A percentile compares a stretch with the other conserved stretches of the same genome.
These are phyloP conservation scores for Mortierella sp. DNA, from an alignment of 371 early-diverging fungal species.

Conservation along the genomic window DNA sequence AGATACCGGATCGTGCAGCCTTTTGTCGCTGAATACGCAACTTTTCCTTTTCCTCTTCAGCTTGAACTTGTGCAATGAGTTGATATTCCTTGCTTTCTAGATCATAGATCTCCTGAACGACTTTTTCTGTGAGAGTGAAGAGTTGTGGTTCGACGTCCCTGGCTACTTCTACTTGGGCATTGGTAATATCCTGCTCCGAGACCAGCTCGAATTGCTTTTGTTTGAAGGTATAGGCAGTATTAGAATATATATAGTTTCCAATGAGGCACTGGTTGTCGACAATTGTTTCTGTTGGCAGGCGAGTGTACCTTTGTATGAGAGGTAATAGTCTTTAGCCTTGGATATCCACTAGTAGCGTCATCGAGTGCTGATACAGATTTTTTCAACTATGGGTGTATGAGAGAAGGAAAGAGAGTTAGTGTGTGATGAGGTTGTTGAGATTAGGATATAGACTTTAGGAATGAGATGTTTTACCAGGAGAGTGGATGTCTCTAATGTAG, in stretches of 20 bases:
- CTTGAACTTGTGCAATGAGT: conserved; percentile 15
- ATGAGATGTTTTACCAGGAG: conserved; percentile 20
- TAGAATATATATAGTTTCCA: too few relatives aligned
- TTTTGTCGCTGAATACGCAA: conserved; percentile 27
- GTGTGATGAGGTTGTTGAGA: background rate
- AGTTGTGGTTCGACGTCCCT: conserved; percentile 37
- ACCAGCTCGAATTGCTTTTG: conserved; percentile 36
- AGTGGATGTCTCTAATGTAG: conserved; percentile 30
- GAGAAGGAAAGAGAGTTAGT: background rate
- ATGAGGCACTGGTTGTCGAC: background rate
- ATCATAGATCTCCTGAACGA: conserved; percentile 15
- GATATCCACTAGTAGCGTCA: conserved; percentile 38
- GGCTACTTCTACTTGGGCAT: conserved; percentile 25
- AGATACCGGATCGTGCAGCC: conserved; percentile 27
- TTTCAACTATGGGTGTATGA: conserved; percentile 20
- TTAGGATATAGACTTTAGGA: too few relatives aligned
- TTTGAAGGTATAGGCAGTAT: background rate
- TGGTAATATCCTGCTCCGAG: conserved; percentile 44
- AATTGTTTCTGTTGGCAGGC: too few relatives aligned
- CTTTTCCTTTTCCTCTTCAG: conserved; percentile 25
- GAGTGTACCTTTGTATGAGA: conserved; percentile 39
- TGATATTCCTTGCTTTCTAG: conserved; percentile 32
- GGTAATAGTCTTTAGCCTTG: conserved; percentile 42
- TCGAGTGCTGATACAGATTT: conserved; percentile 33
- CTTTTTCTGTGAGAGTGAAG: conserved; percentile 19